Evolutionary conservation across 768 basidiomycete genomes (phyloP), one percentile per base, ranked within the genome.

Genomic region (Paxillus ammoniavirescens): DNA sequence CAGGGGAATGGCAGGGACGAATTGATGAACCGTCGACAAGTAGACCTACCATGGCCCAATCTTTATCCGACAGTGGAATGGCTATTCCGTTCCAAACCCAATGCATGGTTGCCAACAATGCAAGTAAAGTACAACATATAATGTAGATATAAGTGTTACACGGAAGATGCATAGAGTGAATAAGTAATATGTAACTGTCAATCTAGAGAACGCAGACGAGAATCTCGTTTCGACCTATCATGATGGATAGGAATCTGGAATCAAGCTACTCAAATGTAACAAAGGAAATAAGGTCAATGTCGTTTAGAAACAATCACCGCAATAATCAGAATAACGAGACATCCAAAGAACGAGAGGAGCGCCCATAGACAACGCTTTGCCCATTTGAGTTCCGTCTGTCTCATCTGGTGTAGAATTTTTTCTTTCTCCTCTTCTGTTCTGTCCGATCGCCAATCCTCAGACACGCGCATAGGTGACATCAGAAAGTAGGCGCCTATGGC

Each of bases 401-500:
- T 75, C 69, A 83, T 75, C 47, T 75, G 68, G 5, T 68, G 66
- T 46, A 84, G 71, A 31, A 83, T 72, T 47, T 70, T 66, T 44
- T 73, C 69, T 30, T 72, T 76, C 58, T 83, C 83, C 8, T 73
- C 77, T 49, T 73, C 74, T 5, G 82, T 81, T 67, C 79, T 83
- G 52, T 79, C 81, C 0, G 77, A 72, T 63, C 82, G 72, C 84
- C 84, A 84, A 13, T 76, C 72, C 13, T 77, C 75, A 36, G 77
- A 73, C 47, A 67, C 62, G 38, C 74, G 79, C 46, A 84, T 66
- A 9, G 83, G 82, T 7, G 76, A 77, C 44, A 79, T 65, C 17
- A 85, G 74, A 59, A 86, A 81, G 62, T 80, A 72, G 26, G 77
- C 73, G 18, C 83, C 83, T 50, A 84, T 70, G 42, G 78, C 72